Evolutionary conservation across 2,329 filamentous ascomycete species (phyloP).

Genomic region (Claviceps fusiformis): DNA sequence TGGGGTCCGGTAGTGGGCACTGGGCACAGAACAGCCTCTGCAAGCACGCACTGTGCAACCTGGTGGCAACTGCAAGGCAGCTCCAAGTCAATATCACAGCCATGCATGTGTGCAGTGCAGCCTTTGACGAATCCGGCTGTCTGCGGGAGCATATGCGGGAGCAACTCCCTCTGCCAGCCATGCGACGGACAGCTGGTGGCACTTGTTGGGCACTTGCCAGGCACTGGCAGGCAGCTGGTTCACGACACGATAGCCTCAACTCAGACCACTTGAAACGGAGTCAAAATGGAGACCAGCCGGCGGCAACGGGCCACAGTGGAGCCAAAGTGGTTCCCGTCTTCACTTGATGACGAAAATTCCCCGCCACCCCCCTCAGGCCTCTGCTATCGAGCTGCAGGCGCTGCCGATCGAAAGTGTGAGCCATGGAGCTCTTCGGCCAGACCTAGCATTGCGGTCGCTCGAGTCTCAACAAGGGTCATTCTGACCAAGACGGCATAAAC

Average conservation of each 20-base stretch:
- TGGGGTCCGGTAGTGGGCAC: too few relatives aligned
- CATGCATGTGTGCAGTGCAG: background rate
- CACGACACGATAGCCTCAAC: background rate
- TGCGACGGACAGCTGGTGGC: background rate
- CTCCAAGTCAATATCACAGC: too few relatives aligned
- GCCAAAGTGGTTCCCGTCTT: conserved; percentile 1
- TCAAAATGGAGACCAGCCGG: background rate
- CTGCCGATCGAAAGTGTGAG: background rate
- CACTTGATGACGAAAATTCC: background rate
- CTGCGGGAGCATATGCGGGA: background rate
- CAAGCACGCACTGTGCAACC: background rate
- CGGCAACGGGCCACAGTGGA: background rate
- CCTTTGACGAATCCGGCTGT: background rate
- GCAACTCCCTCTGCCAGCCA: background rate
- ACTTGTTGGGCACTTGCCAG: too few relatives aligned
- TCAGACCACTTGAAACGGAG: too few relatives aligned
- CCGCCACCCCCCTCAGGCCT: background rate
- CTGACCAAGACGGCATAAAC: background rate
- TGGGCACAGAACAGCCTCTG: too few relatives aligned
- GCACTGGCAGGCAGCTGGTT: background rate
- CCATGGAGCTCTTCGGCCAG: too few relatives aligned
- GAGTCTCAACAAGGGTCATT: background rate
- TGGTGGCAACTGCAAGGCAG: background rate
- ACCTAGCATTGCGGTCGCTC: background rate
- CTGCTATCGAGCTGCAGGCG: background rate